Evolutionary conservation across 768 basidiomycete species (phyloP).

Genomic region (Mrakia gelida): DNA sequence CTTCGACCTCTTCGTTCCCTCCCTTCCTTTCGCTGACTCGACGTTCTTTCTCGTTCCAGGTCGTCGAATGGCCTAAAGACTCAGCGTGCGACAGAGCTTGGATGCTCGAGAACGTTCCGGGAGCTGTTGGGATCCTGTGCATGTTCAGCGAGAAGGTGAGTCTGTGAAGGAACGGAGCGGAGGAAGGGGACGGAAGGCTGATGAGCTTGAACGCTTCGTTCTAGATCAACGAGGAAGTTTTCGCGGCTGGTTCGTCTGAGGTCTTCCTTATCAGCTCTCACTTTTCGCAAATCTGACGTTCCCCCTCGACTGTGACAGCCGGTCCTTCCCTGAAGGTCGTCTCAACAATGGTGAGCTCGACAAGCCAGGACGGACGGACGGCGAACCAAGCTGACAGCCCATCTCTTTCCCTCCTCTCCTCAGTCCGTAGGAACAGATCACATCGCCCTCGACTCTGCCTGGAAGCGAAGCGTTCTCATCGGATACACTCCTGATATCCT

Average conservation of each 20-base stretch:
- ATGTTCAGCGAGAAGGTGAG: constrained; percentile 68
- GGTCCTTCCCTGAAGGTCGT: constrained; percentile 72
- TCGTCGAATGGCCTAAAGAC: constrained; percentile 57
- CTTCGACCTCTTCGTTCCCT: background rate
- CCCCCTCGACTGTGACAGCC: constrained; percentile 48
- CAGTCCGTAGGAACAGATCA: constrained; percentile 56
- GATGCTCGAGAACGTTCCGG: constrained; percentile 68
- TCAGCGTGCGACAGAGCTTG: constrained; percentile 58
- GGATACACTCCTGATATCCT: constrained; percentile 94
- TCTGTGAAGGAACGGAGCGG: constrained; percentile 36
- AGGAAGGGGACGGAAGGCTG: constrained; percentile 32
- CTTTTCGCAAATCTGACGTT: too few relatives aligned
- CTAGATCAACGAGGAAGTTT: constrained; percentile 68
- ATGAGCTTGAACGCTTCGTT: background rate
- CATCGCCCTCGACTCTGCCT: constrained; percentile 59
- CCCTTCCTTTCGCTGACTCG: background rate
- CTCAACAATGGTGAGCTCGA: constrained; percentile 63
- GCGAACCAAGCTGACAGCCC: background rate
- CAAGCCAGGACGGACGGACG: background rate
- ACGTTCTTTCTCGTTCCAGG: constrained; percentile 39
- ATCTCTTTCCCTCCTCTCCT: too few relatives aligned
- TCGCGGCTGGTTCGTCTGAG: constrained; percentile 53
- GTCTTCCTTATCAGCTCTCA: too few relatives aligned
- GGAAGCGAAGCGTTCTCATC: constrained; percentile 61
- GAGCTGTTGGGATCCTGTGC: constrained; percentile 57